Conservation (phyloP, 306 rosid species). For the Mimosa bimucronata region DNA sequence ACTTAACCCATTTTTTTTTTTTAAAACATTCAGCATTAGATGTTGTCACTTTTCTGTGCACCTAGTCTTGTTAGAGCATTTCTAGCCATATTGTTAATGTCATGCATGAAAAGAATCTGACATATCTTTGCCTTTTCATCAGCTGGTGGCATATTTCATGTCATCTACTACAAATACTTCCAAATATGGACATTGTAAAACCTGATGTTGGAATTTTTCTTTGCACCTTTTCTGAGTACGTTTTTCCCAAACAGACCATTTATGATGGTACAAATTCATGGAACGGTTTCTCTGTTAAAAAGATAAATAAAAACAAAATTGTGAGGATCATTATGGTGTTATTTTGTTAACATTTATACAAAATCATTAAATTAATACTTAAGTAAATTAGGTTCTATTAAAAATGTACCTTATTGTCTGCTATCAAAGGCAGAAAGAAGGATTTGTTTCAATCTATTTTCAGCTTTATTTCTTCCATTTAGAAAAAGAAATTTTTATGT, state of each 20-base stretch:
- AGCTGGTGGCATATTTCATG: constrained; percentile 23
- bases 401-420: constrained; percentile 23
- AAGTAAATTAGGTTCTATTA: not conserved
- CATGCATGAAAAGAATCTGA: constrained; percentile 27
- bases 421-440: constrained; percentile 21
- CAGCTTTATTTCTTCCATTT: not conserved
- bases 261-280: not conserved
- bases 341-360: not conserved
- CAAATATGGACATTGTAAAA: constrained; percentile 28
- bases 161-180: constrained; percentile 19
- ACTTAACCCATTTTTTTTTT: constrained; percentile 27
- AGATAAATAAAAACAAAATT: not conserved
- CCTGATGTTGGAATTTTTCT: not conserved
- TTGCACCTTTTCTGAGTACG: constrained; percentile 17
- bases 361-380: not conserved
- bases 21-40: constrained; percentile 28
- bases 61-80: constrained; percentile 30
- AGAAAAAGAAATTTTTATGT: constrained; percentile 8
- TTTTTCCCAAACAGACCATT: constrained; percentile 4
- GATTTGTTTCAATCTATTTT: not conserved
- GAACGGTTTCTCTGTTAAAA: not conserved
- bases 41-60: constrained; percentile 29
- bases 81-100: constrained; percentile 18
- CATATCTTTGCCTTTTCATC: constrained; percentile 26
- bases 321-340: constrained; percentile 19